Evolutionary conservation across 2,329 filamentous ascomycete genomes (phyloP).

Genomic region (Pyricularia grisea): DNA sequence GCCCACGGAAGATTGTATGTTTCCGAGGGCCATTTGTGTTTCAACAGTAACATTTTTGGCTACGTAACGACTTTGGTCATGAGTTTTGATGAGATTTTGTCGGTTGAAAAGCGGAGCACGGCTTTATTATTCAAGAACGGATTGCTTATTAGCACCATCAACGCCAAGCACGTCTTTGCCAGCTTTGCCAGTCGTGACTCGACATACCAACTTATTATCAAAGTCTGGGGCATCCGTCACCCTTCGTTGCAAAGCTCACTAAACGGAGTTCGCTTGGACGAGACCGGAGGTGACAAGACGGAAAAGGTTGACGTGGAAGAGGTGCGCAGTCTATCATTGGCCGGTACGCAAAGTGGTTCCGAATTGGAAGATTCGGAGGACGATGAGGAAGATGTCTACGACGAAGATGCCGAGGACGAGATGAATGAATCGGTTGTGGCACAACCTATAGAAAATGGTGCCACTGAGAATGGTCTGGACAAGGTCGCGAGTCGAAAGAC

Average conservation of each 20-base stretch:
- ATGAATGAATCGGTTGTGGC: conserved; percentile 39
- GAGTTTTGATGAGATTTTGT: conserved; percentile 95
- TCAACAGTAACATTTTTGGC: conserved; percentile 96
- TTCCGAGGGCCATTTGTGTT: conserved; percentile 94
- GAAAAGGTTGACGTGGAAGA: conserved; percentile 61
- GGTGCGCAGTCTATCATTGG: conserved; percentile 11
- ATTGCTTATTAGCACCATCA: conserved; percentile 90
- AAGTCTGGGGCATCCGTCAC: conserved; percentile 97
- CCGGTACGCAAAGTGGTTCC: conserved; percentile 35
- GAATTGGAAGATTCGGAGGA: conserved; percentile 37
- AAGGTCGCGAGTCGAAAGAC: conserved; percentile 61
- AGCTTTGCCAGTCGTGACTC: conserved; percentile 91
- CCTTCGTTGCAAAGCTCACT: conserved; percentile 84
- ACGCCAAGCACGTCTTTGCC: conserved; percentile 91
- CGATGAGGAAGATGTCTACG: conserved; percentile 24
- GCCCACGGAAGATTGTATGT: conserved; percentile 91
- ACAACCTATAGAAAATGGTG: conserved; percentile 28
- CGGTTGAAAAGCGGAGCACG: conserved; percentile 93
- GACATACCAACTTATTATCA: conserved; percentile 93
- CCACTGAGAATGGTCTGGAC: conserved; percentile 47
- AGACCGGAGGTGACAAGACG: conserved; percentile 80
- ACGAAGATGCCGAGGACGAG: conserved; percentile 57
- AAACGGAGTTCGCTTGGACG: conserved; percentile 77
- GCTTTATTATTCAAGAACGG: conserved; percentile 95
- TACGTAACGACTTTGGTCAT: conserved; percentile 98